phyloP scores from a whole-genome alignment of 2,329 filamentous ascomycete species.

The Apiospora malaysiana region DNA sequence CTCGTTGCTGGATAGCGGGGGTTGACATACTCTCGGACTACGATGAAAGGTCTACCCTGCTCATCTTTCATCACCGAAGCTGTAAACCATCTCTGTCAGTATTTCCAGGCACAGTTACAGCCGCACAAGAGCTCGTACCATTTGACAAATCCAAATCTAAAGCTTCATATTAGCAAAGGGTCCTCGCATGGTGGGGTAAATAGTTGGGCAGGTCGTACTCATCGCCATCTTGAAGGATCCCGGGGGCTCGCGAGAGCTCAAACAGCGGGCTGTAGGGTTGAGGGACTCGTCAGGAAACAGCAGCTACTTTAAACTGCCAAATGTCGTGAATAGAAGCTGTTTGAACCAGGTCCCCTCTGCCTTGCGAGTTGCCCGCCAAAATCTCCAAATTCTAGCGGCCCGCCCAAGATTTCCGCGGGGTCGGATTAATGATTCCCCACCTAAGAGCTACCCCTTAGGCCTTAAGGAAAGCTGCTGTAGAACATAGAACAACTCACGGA shows the following conservation, averaged over 20 bases:
- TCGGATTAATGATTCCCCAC: constrained; percentile 22
- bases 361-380: constrained; percentile 20
- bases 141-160: constrained; percentile 83
- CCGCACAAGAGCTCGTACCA: constrained; percentile 59
- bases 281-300: constrained; percentile 2
- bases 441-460: constrained; percentile 10
- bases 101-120: not conserved
- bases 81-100: constrained; percentile 40
- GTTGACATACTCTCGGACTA: constrained; percentile 87
- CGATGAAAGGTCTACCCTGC: constrained; percentile 94
- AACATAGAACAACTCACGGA: not conserved
- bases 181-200: constrained; percentile 30
- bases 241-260: constrained; percentile 38
- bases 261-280: not conserved
- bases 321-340: constrained; percentile 19
- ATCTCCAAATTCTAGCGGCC: constrained; percentile 22
- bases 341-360: constrained; percentile 4
- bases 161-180: constrained; percentile 36
- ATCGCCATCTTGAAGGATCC: constrained; percentile 58
- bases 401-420: constrained; percentile 21
- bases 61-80: constrained; percentile 92
- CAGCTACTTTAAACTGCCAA: not conserved
- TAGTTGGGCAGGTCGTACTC: constrained; percentile 51
- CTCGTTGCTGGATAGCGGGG: not conserved
- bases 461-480: not conserved